Percentiles rank a stretch among this genome's conserved stretches.
Evolutionary conservation across 202 grass and related monocot species (phyloP).

Genomic region (Eragrostis tef): DNA sequence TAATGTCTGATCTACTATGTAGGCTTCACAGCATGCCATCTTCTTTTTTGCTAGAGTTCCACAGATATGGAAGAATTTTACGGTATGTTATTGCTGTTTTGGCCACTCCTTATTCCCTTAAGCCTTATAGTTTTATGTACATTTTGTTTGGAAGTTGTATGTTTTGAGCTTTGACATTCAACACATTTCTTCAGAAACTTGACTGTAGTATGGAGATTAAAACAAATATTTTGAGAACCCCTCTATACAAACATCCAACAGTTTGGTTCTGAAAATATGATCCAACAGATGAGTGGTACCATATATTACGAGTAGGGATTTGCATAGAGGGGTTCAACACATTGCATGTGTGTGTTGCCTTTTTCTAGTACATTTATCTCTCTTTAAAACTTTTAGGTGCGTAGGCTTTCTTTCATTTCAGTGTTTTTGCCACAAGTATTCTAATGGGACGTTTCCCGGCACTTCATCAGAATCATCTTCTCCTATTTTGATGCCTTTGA

Average conservation of each 20-base stretch:
- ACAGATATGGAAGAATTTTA: constrained; percentile 97
- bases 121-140: background rate
- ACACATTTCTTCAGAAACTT: background rate
- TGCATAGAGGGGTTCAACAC: background rate
- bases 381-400: background rate
- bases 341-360: background rate
- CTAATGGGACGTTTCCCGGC: constrained; percentile 20
- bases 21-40: constrained; percentile 92
- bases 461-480: background rate
- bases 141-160: constrained; percentile 21
- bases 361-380: constrained; percentile 5
- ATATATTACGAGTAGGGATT: background rate
- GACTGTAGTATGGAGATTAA: background rate
- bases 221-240: constrained; percentile 26
- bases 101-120: constrained; percentile 8
- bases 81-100: constrained; percentile 48
- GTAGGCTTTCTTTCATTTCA: background rate
- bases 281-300: too few species aligned
- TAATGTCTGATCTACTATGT: constrained; percentile 35
- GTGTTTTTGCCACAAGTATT: constrained; percentile 25
- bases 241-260: too few species aligned
- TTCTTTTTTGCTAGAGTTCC: constrained; percentile 98
- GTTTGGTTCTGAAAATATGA: too few species aligned
- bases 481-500: background rate
- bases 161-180: background rate